Evolutionary conservation across 2,329 filamentous ascomycete species (phyloP).

Genomic region (Ceratocystis papillata): DNA sequence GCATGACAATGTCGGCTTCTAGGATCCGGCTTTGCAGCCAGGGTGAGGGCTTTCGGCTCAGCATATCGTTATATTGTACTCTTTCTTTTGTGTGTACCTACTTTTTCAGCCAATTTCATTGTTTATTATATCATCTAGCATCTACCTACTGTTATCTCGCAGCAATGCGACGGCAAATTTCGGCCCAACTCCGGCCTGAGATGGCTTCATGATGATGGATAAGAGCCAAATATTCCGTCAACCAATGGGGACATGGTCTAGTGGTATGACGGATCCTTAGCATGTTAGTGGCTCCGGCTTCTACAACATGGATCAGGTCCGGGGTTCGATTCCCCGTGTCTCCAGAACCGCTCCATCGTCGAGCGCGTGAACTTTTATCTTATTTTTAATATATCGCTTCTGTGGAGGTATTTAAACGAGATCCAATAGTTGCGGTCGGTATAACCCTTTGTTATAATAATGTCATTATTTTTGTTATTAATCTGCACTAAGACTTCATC

Average conservation of each 20-base stretch:
- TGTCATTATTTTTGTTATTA: too few relatives aligned
- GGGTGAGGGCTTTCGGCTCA: too few relatives aligned
- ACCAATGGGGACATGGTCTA: conserved; percentile 20
- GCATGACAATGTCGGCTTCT: too few relatives aligned
- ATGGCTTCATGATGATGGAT: not conserved
- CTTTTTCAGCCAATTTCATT: too few relatives aligned
- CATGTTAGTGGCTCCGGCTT: conserved; percentile 10
- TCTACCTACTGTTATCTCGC: too few relatives aligned
- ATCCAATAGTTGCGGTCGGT: not conserved
- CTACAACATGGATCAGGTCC: conserved; percentile 22
- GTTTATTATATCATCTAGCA: too few relatives aligned
- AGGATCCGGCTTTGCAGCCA: too few relatives aligned
- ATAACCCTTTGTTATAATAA: not conserved
- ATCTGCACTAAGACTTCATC: not conserved
- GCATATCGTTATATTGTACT: too few relatives aligned
- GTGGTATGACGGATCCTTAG: conserved; percentile 24
- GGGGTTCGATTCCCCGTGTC: conserved; percentile 24
- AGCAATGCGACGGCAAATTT: too few relatives aligned
- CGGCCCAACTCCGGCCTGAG: not conserved
- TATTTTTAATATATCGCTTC: not conserved
- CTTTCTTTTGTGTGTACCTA: too few relatives aligned
- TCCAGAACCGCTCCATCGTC: not conserved
- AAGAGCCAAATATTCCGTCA: not conserved
- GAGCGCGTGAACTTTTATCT: not conserved
- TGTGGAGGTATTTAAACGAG: not conserved